Evolutionary conservation across 1,284 basidiomycete genomes (phyloP).

Genomic region (Vanrija sp.): DNA sequence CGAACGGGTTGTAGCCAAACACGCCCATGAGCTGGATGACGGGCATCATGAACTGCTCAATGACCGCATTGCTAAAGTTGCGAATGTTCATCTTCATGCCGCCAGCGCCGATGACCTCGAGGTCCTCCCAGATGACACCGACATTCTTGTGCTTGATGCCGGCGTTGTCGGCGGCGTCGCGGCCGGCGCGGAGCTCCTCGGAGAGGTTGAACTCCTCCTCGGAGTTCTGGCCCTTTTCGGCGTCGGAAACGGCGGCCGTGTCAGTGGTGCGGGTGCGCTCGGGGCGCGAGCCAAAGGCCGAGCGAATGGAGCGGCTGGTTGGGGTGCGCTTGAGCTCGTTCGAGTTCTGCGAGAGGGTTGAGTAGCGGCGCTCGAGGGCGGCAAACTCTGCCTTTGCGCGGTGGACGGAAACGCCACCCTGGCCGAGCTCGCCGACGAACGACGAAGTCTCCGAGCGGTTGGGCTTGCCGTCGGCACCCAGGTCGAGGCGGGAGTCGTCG

Average conservation of each 20-base stretch:
- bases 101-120: slow-evolving; percentile 65
- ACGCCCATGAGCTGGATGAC: slow-evolving; percentile 30
- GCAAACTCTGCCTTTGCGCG: slow-evolving; percentile 42
- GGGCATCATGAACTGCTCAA: slow-evolving; percentile 50
- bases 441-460: slow-evolving; percentile 25
- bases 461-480: background rate
- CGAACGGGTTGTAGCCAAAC: slow-evolving; percentile 17
- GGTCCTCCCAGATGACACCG: slow-evolving; percentile 54
- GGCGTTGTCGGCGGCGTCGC: slow-evolving; percentile 62
- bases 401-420: slow-evolving; percentile 31
- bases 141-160: slow-evolving; percentile 80
- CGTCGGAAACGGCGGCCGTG: slow-evolving; percentile 15
- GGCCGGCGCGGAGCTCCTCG: slow-evolving; percentile 67
- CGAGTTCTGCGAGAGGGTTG: slow-evolving; percentile 38
- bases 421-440: slow-evolving; percentile 36
- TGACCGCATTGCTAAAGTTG: slow-evolving; percentile 51
- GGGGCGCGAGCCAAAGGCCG: slow-evolving; percentile 13
- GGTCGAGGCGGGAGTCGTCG: background rate
- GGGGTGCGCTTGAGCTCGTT: slow-evolving; percentile 25
- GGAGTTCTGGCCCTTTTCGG: slow-evolving; percentile 29
- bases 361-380: slow-evolving; percentile 41
- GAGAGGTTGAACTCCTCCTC: slow-evolving; percentile 53
- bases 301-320: slow-evolving; percentile 22
- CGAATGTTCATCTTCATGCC: slow-evolving; percentile 64
- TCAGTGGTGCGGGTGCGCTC: slow-evolving; percentile 14